Evolutionary conservation across 2,329 filamentous ascomycete species (phyloP).

Genomic region (Curvularia verruculosa): DNA sequence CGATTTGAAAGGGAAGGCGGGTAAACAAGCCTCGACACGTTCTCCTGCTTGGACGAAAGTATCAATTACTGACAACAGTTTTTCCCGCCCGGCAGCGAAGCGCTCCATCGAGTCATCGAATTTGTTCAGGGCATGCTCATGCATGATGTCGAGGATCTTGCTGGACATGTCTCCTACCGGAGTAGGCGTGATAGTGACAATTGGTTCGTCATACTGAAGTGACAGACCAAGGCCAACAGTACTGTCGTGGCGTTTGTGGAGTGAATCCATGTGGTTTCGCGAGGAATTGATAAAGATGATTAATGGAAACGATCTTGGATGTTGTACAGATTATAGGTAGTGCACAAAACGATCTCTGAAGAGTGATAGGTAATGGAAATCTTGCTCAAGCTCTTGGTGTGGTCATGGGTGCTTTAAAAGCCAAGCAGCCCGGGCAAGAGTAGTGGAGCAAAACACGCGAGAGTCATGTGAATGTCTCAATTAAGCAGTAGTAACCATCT

Average conservation of each 20-base stretch:
- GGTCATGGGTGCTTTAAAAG: neutral
- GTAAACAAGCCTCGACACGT: slow-evolving; percentile 43
- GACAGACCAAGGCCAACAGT: slow-evolving; percentile 5
- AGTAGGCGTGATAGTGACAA: neutral
- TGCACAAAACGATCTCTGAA: neutral
- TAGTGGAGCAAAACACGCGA: neutral
- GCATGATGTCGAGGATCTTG: slow-evolving; percentile 30
- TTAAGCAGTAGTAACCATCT: neutral
- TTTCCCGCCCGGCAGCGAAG: slow-evolving; percentile 19
- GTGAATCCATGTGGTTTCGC: neutral
- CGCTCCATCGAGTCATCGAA: slow-evolving; percentile 27
- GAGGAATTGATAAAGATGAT: neutral
- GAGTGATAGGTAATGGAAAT: neutral
- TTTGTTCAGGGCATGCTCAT: slow-evolving; percentile 36
- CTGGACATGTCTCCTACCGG: neutral
- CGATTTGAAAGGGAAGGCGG: slow-evolving; percentile 68
- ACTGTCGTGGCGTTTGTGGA: neutral
- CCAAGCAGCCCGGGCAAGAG: neutral
- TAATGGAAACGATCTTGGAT: neutral
- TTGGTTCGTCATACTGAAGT: neutral
- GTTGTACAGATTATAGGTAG: neutral
- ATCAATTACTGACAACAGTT: slow-evolving; percentile 25
- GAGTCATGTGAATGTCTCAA: neutral
- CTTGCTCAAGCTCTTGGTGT: neutral
- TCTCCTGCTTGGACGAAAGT: slow-evolving; percentile 16